phyloP scores from a whole-genome alignment of 371 early-diverging fungal genomes.

The Rhizomucor miehei region DNA sequence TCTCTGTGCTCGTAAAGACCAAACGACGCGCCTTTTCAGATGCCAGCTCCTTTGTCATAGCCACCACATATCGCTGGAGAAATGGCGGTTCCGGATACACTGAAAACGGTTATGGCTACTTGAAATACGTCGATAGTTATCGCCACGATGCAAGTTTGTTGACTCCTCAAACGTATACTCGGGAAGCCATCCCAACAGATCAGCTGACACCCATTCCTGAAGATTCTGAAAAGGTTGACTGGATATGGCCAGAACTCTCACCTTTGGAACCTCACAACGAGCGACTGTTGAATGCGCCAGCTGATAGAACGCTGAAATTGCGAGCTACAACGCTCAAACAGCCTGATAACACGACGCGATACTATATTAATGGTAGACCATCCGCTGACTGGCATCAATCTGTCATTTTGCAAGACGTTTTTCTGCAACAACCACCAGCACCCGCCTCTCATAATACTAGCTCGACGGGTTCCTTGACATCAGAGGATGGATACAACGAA shows the following conservation, averaged over 20 bases:
- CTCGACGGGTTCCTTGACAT: too few species aligned
- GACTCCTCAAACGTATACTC: not conserved
- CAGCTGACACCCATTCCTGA: constrained; percentile 14
- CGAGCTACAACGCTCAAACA: constrained; percentile 6
- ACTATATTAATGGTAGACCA: constrained; percentile 29
- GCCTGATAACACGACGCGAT: constrained; percentile 20
- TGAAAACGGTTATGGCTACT: constrained; percentile 4
- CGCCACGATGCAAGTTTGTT: not conserved
- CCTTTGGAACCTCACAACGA: constrained; percentile 2
- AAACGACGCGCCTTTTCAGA: too few species aligned
- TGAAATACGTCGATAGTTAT: constrained; percentile 1
- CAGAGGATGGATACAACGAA: constrained; percentile 28
- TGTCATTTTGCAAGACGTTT: too few species aligned
- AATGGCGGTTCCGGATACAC: constrained; percentile 1
- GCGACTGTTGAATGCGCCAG: constrained; percentile 8
- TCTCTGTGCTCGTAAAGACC: constrained; percentile 30
- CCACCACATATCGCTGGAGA: constrained; percentile 1
- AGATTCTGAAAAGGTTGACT: constrained; percentile 9
- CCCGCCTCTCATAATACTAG: too few species aligned
- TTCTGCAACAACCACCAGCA: not conserved
- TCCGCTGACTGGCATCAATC: too few species aligned
- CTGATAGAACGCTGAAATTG: constrained; percentile 26
- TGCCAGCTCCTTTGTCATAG: constrained; percentile 11
- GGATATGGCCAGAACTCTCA: constrained; percentile 20
- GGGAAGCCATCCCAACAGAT: not conserved